A percentile compares a stretch with the other conserved stretches of the same genome.
Evolutionary conservation across 305 asterid genomes (phyloP).

Genomic region (Fraxinus paxiana): DNA sequence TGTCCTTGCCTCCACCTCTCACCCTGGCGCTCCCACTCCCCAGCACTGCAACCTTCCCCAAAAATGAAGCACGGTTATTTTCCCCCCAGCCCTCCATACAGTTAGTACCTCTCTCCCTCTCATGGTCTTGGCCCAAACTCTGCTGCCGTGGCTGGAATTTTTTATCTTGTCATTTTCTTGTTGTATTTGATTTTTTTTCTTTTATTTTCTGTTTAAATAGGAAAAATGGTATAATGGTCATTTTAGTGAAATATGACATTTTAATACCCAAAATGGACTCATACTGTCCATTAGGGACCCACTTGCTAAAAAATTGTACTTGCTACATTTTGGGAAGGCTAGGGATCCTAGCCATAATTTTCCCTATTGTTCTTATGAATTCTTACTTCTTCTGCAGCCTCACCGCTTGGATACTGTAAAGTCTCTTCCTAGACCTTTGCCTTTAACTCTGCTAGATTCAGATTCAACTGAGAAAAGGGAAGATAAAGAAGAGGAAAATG

Average conservation of each 20-base stretch:
- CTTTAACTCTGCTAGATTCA: slow-evolving; percentile 47
- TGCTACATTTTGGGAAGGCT: not conserved
- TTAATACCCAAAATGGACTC: not conserved
- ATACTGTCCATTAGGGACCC: not conserved
- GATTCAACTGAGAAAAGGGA: slow-evolving; percentile 45
- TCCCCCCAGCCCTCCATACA: not conserved
- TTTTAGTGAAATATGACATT: not conserved
- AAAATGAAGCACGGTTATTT: not conserved
- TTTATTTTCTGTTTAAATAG: not conserved
- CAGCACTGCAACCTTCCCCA: not conserved
- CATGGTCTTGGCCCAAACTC: not conserved
- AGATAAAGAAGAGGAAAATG: slow-evolving; percentile 52
- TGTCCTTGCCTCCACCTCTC: not conserved
- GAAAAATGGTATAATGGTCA: not conserved
- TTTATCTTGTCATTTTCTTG: not conserved
- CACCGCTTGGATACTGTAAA: slow-evolving; percentile 51
- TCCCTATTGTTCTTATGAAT: slow-evolving; percentile 5
- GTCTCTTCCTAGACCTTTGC: slow-evolving; percentile 84
- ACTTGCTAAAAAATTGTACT: not conserved
- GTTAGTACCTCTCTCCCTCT: not conserved
- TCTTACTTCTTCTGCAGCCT: slow-evolving; percentile 45
- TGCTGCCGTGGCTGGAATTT: not conserved
- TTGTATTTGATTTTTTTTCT: too few relatives aligned
- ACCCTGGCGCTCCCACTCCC: not conserved
- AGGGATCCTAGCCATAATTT: not conserved